Evolutionary conservation across 1,284 basidiomycete genomes (phyloP).

Genomic region (Sporisorium iseilematis-ciliati): DNA sequence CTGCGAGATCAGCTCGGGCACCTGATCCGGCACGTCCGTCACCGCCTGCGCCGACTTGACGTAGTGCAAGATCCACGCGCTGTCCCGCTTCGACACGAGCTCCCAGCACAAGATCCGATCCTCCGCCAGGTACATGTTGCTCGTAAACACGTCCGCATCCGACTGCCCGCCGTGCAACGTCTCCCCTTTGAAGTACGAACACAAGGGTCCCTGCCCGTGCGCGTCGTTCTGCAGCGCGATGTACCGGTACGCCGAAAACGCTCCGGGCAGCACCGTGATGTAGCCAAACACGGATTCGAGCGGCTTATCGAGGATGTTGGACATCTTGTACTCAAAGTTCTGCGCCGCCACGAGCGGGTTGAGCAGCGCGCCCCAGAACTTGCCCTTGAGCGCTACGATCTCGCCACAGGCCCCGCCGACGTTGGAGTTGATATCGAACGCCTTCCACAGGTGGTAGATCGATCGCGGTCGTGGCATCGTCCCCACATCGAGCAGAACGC

Average conservation of each 20-base stretch:
- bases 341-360: slow-evolving; percentile 78
- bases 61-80: slow-evolving; percentile 66
- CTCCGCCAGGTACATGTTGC: slow-evolving; percentile 68
- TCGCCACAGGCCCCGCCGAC: slow-evolving; percentile 98
- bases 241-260: slow-evolving; percentile 84
- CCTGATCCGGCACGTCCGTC: slow-evolving; percentile 65
- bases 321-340: slow-evolving; percentile 69
- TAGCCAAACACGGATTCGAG: slow-evolving; percentile 83
- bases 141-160: slow-evolving; percentile 66
- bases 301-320: slow-evolving; percentile 72
- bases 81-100: slow-evolving; percentile 70
- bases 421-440: slow-evolving; percentile 94
- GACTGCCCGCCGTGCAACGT: slow-evolving; percentile 72
- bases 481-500: slow-evolving; percentile 92
- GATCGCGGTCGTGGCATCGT: slow-evolving; percentile 77
- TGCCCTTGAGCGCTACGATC: slow-evolving; percentile 90
- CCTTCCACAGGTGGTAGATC: slow-evolving; percentile 97
- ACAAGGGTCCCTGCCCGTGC: slow-evolving; percentile 84
- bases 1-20: slow-evolving; percentile 66
- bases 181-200: slow-evolving; percentile 94
- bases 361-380: slow-evolving; percentile 74
- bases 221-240: slow-evolving; percentile 89
- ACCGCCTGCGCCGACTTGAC: slow-evolving; percentile 67
- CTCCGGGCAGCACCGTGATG: slow-evolving; percentile 91
- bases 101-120: slow-evolving; percentile 68